These are phyloP conservation scores for Zasmidium citrigriseum DNA, from an alignment of 2,329 filamentous ascomycete species.

Conservation along the genomic window DNA sequence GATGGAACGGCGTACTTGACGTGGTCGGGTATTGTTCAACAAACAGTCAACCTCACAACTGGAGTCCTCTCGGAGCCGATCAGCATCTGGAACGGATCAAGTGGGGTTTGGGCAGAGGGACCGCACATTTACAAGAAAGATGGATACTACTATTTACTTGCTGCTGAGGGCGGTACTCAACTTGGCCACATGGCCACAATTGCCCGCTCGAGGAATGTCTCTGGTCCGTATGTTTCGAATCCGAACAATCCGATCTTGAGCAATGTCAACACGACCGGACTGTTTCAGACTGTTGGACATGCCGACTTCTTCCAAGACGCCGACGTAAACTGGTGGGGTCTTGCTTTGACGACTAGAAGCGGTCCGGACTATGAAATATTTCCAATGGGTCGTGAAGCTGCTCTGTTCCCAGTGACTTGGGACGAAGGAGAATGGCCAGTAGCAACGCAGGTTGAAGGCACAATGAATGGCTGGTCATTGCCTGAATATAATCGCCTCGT, in stretches of 20 bases:
- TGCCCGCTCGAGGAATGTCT: conserved; percentile 39
- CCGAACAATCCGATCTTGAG: conserved; percentile 30
- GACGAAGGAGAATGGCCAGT: conserved; percentile 41
- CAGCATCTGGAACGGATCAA: conserved; percentile 41
- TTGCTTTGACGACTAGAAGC: conserved; percentile 49
- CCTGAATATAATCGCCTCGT: conserved; percentile 43
- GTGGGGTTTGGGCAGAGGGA: conserved; percentile 36
- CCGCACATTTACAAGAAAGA: conserved; percentile 42
- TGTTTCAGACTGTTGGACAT: conserved; percentile 57
- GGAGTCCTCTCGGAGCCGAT: conserved; percentile 26
- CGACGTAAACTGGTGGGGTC: conserved; percentile 55
- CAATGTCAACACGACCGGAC: conserved; percentile 27
- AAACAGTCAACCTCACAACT: conserved; percentile 36
- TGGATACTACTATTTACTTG: conserved; percentile 39
- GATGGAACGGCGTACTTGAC: conserved; percentile 55
- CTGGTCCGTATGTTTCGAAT: conserved; percentile 31
- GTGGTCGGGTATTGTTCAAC: conserved; percentile 35
- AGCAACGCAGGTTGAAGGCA: conserved; percentile 45
- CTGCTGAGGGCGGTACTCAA: conserved; percentile 42
- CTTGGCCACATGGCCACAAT: conserved; percentile 43
- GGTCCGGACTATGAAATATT: conserved; percentile 46
- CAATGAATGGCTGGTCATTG: conserved; percentile 48
- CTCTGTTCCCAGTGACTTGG: conserved; percentile 54
- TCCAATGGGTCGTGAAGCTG: conserved; percentile 57
- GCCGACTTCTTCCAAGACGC: conserved; percentile 58